These are phyloP conservation scores for Trichocladium antarcticum DNA, from an alignment of 495 filamentous ascomycete genomes.

Conservation along the genomic window DNA sequence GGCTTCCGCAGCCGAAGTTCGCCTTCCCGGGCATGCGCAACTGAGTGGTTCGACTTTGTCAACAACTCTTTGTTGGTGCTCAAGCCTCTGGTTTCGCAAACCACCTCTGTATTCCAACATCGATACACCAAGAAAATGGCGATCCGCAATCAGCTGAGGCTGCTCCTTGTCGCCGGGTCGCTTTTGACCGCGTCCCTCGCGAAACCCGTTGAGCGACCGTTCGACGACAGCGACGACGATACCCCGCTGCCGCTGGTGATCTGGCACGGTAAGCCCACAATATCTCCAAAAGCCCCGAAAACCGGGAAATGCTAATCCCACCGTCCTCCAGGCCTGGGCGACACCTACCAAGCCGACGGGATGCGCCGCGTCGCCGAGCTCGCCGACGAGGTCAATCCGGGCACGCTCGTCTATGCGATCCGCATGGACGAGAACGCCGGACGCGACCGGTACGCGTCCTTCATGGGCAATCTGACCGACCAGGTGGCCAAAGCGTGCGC, in stretches of 20 bases:
- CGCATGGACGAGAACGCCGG: slow-evolving; percentile 54
- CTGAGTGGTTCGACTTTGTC: neutral
- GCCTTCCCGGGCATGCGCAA: neutral
- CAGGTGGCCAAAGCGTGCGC: slow-evolving; percentile 72
- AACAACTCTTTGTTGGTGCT: neutral
- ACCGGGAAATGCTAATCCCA: neutral
- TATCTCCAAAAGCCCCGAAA: neutral
- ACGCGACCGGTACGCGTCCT: slow-evolving; percentile 68
- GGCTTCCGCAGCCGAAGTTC: neutral
- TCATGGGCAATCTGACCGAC: slow-evolving; percentile 78
- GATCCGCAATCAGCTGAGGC: slow-evolving; percentile 8
- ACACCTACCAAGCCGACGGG: slow-evolving; percentile 65
- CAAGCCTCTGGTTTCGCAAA: neutral
- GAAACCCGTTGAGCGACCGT: slow-evolving; percentile 12
- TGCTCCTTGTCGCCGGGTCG: slow-evolving; percentile 21
- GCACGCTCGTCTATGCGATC: slow-evolving; percentile 74
- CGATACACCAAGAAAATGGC: slow-evolving; percentile 9
- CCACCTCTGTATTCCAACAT: neutral
- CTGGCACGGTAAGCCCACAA: slow-evolving; percentile 64
- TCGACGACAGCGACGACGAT: slow-evolving; percentile 31
- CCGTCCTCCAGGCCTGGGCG: slow-evolving; percentile 35
- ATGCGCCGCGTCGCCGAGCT: slow-evolving; percentile 54
- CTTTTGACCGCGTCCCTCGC: slow-evolving; percentile 21
- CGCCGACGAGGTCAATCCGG: slow-evolving; percentile 61
- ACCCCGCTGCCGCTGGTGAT: slow-evolving; percentile 75